Evolutionary conservation across 2,329 filamentous ascomycete genomes (phyloP), one percentile per base, ranked within the genome.

Genomic region (Helminthosporium solani): DNA sequence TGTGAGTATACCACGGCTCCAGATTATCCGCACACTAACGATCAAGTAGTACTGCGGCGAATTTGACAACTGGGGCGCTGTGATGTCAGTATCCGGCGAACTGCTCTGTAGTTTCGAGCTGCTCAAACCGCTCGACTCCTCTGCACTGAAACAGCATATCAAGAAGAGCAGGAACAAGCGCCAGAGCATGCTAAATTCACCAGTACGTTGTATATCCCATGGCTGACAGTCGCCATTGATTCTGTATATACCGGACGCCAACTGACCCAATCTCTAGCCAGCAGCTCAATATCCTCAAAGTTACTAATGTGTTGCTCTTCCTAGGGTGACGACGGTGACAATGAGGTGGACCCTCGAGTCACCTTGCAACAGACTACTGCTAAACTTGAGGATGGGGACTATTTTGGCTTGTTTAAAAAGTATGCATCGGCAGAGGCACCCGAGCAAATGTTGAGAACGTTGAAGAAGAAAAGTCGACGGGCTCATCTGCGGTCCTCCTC

Each of bases 31-130:
- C 18, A 27, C 50, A 31, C 31, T 46, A 54, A 55, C 66, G 25
- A 21, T 14, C 16, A 20, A 23, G 16, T 14, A 95, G 88, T 97
- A 99, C 66, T 99, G 94, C 63, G 94, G 94, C 57, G 94, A 99
- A 71, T 99, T 99, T 58, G 94, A 99, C 68, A 99, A 99, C 55
- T 97, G 94, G 90, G 94, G 94, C 16, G 94, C 94, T 12, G 91
- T 97, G 57, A 99, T 99, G 94, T 96, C 92, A 2, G 94, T 99
- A 18, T 96, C 90, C 1, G 83, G 83, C 12, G 94, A 97, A 70
- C 75, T 99, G 42, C 82, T 99, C 1, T 99, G 94, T 75, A 96
- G 91, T 68, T 99, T 99, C 66, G 94, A 99, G 73, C 79, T 99
- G 14, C 79, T 99, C 50, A 99, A 99, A 72, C 94, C 94, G 7